Conservation (phyloP, 495 filamentous ascomycete species). For the Penicillium samsonianum region DNA sequence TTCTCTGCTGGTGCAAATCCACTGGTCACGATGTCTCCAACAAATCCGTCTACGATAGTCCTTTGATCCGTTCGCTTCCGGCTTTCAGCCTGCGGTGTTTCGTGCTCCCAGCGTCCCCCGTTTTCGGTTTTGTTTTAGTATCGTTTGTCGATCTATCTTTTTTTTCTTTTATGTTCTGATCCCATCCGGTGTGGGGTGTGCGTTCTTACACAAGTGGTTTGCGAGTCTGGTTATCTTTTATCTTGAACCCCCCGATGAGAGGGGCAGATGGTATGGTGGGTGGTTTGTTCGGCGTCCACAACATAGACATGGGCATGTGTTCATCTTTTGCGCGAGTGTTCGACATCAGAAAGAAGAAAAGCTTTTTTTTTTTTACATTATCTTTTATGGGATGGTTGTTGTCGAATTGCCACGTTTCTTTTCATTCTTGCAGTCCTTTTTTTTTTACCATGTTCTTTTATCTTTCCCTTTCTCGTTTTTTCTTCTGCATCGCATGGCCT, state of each 20-base stretch:
- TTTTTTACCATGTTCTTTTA: slow-evolving; percentile 23
- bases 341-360: slow-evolving; percentile 31
- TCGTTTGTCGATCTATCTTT: slow-evolving; percentile 28
- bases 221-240: slow-evolving; percentile 33
- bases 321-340: slow-evolving; percentile 31
- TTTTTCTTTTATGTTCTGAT: slow-evolving; percentile 24
- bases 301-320: slow-evolving; percentile 52
- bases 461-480: slow-evolving; percentile 14
- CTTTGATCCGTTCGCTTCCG: slow-evolving; percentile 15
- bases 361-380: slow-evolving; percentile 21
- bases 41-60: slow-evolving; percentile 6
- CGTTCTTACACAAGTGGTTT: slow-evolving; percentile 39
- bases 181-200: slow-evolving; percentile 36
- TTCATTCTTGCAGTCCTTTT: slow-evolving; percentile 14
- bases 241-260: slow-evolving; percentile 33
- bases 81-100: slow-evolving; percentile 23
- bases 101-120: slow-evolving; percentile 17
- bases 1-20: slow-evolving; percentile 13
- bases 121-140: slow-evolving; percentile 21
- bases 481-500: slow-evolving; percentile 33
- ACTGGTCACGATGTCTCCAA: slow-evolving; percentile 5
- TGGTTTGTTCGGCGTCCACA: slow-evolving; percentile 49
- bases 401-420: slow-evolving; percentile 27
- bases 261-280: slow-evolving; percentile 43
- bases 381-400: slow-evolving; percentile 30